Evolutionary conservation across 2,329 filamentous ascomycete genomes (phyloP).

Genomic region (Colletotrichum neosansevieriae): DNA sequence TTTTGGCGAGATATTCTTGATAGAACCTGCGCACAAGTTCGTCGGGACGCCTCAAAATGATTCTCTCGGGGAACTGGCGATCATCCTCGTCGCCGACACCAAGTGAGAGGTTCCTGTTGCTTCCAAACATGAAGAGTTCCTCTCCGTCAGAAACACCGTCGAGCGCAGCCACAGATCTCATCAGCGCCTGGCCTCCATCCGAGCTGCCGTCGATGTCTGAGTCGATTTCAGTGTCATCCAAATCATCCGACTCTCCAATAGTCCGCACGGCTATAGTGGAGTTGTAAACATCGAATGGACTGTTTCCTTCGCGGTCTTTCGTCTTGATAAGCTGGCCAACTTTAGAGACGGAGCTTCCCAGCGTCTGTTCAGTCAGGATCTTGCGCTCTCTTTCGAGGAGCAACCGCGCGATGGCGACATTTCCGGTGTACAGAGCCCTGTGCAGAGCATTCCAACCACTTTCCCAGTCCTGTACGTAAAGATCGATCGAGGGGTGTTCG

Average conservation of each 20-base stretch:
- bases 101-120: conserved; percentile 93
- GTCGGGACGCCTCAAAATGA: conserved; percentile 80
- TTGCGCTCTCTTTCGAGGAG: conserved; percentile 83
- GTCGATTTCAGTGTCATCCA: conserved; percentile 61
- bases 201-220: conserved; percentile 67
- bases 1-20: conserved; percentile 71
- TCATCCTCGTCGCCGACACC: conserved; percentile 97
- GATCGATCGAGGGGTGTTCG: conserved; percentile 84
- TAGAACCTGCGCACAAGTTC: conserved; percentile 81
- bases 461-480: conserved; percentile 89
- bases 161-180: conserved; percentile 38
- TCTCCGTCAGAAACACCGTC: conserved; percentile 66
- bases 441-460: conserved; percentile 97
- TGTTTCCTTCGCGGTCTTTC: conserved; percentile 95
- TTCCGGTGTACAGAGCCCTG: conserved; percentile 89
- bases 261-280: conserved; percentile 85
- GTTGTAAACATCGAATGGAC: conserved; percentile 92
- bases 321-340: conserved; percentile 88
- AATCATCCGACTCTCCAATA: conserved; percentile 58
- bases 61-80: conserved; percentile 90
- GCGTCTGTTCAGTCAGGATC: conserved; percentile 70
- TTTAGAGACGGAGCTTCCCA: conserved; percentile 68
- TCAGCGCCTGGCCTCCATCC: conserved; percentile 34
- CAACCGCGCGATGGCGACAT: conserved; percentile 85
- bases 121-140: conserved; percentile 93